Base-by-base conservation (phyloP, 768 basidiomycete species). In the Baorangia bicolor region DNA sequence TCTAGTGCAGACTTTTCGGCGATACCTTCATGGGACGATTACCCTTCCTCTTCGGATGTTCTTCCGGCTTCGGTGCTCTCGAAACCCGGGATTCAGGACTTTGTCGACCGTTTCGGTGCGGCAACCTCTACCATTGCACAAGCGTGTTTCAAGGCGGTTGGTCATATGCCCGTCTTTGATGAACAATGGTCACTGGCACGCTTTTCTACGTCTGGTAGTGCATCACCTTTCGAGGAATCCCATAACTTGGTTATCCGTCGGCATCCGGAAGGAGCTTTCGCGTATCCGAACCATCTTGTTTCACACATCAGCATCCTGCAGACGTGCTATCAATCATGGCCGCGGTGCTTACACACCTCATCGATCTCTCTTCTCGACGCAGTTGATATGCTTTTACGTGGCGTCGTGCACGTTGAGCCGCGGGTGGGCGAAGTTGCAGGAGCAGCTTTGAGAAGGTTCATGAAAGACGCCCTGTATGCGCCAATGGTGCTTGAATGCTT, bases 321-420 rank as follows among this genome's bases (percentile, higher is more conserved):
- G 61, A 82, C 86, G 0, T 85, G 88, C 64, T 89, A 94, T 69
- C 86, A 88, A 56, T 82, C 90, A 6, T 89, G 93, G 85, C 94
- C 94, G 0, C 83, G 94, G 3, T 89, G 85, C 63, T 76, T 94
- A 40, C 83, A 86, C 64, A 71, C 78, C 3, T 75, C 79, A 5
- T 75, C 75, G 5, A 70, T 83, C 31, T 63, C 82, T 40, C 69
- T 88, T 45, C 67, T 77, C 12, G 86, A 88, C 40, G 82, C 85
- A 0, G 77, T 92, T 48, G 88, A 92, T 60, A 85, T 92, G 78
- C 81, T 95, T 25, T 76, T 94, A 43, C 82, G 85, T 33, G 90
- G 89, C 2, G 81, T 92, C n/a, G 78, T 92, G 25, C 94, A 96
- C 60, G 84, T 94, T 30, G 92, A 97, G 59, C 89, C 91, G 2